Evolutionary conservation across 257 asterid genomes (phyloP).

Genomic region (Mitragyna speciosa): DNA sequence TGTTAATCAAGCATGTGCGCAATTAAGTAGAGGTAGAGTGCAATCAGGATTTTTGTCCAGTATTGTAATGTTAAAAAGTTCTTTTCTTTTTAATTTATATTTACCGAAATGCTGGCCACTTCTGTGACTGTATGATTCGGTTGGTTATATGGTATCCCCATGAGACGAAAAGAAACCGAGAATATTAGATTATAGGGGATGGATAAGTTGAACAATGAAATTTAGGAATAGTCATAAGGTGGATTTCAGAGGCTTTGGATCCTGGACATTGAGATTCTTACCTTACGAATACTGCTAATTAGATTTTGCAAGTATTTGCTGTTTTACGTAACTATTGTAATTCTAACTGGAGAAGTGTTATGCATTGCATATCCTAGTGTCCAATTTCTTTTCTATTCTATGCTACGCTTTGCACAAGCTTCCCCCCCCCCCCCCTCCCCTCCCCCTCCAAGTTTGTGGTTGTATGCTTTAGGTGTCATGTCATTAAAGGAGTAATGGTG

Average conservation of each 20-base stretch:
- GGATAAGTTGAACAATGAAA: not conserved
- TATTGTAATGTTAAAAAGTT: not conserved
- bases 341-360: not conserved
- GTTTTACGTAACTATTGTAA: not conserved
- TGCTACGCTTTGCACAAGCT: no score
- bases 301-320: no score
- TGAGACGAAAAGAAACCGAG: not conserved
- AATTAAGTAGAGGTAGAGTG: not conserved
- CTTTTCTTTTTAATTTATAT: not conserved
- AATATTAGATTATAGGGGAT: not conserved
- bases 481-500: not conserved
- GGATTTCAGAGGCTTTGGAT: not conserved
- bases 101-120: not conserved
- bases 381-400: not conserved
- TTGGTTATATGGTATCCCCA: not conserved
- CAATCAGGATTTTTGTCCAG: not conserved
- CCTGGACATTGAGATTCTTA: not conserved
- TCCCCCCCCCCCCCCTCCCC: no score
- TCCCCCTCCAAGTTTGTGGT: no score
- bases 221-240: not conserved
- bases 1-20: not conserved
- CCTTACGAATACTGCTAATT: no score
- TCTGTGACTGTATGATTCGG: not conserved
- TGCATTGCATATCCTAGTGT: not conserved
- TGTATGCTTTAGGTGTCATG: not conserved